Evolutionary conservation across 2,329 filamentous ascomycete species (phyloP), one percentile per base, ranked within the genome.

Genomic region (Pseudocercospora fijiensis): DNA sequence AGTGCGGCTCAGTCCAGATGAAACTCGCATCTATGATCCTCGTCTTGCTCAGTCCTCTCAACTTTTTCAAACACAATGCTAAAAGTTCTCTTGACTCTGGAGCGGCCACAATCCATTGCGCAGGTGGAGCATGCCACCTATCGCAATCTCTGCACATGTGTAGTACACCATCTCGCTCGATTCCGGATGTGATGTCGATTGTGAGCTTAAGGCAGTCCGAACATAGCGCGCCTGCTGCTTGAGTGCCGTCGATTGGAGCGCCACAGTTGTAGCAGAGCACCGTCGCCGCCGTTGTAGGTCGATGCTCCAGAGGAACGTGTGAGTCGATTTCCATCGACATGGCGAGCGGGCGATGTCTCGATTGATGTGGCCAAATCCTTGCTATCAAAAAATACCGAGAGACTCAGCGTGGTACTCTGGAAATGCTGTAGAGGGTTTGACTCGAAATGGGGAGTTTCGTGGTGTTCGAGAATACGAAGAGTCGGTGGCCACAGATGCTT

Each of bases 261-360:
- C 94, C 95, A 78, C 95, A 99, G 84, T 98, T 96, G 82, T 92
- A 96, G 80, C 95, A 99, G 63, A 99, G 90, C 75, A 98, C 96
- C n/a, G 88, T 91, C 64, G 75, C 74, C 20, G 70, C 68, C 7
- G 69, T 71, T 22, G 72, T 69, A 67, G 70, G 71, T 70, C 63
- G 78, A 30, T 70, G 69, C 43, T 69, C 60, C 59, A 74, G 72
- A 33, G 70, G 71, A 59, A 71, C 72, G 52, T 65, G 65, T 28
- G 70, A 69, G 67, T 77, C 75, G 63, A 77, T 71, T 57, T 77
- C 75, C 75, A 77, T 77, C 57, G 75, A 76, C 75, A 76, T 76
- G 62, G 16, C 70, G 65, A 67, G 28, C 56, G 65, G 67, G 28
- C 56, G 64, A 33, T 13, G 20, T 37, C 18, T 18, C 53, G 30